Conservation (phyloP, 2,329 filamentous ascomycete species). For the Phaeosphaeriaceae sp. region DNA sequence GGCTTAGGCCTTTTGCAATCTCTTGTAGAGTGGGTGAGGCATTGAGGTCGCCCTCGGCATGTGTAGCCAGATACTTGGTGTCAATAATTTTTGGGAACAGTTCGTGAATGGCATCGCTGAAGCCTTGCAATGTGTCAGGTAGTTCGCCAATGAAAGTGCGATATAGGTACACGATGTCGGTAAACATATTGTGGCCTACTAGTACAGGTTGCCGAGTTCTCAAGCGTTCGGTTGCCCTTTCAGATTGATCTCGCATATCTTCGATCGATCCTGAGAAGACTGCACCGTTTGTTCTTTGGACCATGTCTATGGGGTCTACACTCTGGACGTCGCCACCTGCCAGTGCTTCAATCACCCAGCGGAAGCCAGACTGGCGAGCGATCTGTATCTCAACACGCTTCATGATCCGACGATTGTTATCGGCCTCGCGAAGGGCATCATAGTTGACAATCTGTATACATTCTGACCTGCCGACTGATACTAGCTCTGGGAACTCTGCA, state of each 20-base stretch:
- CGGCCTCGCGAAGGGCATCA: constrained; percentile 53
- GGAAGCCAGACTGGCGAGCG: constrained; percentile 54
- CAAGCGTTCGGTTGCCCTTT: constrained; percentile 51
- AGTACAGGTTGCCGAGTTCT: constrained; percentile 58
- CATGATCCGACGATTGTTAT: constrained; percentile 46
- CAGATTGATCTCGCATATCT: constrained; percentile 46
- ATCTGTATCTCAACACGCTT: constrained; percentile 51
- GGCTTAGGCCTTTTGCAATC: constrained; percentile 53
- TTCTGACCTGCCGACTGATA: constrained; percentile 51
- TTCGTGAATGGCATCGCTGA: constrained; percentile 57
- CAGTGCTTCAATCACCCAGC: constrained; percentile 58
- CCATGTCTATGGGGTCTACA: constrained; percentile 46
- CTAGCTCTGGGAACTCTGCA: constrained; percentile 61
- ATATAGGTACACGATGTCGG: constrained; percentile 69
- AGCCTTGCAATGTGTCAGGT: constrained; percentile 61
- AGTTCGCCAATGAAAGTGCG: constrained; percentile 65
- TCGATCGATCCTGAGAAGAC: constrained; percentile 43
- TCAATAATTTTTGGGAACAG: constrained; percentile 66
- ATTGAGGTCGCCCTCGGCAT: constrained; percentile 60
- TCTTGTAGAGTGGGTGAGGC: constrained; percentile 57
- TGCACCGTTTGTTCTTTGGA: constrained; percentile 42
- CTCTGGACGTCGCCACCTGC: constrained; percentile 44
- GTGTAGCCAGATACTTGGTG: constrained; percentile 68
- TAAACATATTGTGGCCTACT: constrained; percentile 70
- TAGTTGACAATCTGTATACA: constrained; percentile 52